Evolutionary conservation across 2,329 filamentous ascomycete species (phyloP), one percentile per base, ranked within the genome.

Genomic region (Rugonectria rugulosa): DNA sequence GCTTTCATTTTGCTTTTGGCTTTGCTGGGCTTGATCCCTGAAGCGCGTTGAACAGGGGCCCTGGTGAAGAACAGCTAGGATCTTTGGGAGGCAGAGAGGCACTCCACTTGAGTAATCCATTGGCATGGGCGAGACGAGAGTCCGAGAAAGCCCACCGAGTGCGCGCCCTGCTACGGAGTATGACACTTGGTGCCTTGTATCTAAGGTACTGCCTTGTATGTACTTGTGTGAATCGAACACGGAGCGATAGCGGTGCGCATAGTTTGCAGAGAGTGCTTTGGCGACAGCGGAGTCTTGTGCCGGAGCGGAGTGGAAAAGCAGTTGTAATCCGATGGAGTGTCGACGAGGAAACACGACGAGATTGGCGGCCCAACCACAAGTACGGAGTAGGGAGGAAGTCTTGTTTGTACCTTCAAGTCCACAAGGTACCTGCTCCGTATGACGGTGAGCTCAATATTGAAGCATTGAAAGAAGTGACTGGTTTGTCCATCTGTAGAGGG

Each of bases 301-400:
- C 40, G 38, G 48, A 46, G 49, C 20, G 42, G 49, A 41, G 34
- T 26, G 24, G 41, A 32, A 11, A n/a, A 20, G 31, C 14, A 34
- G 32, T 15, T 15, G 6, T 15, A n/a, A 15, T 31, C n/a, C n/a
- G n/a, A n/a, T 44, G 38, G 40, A 51, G 36, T 32, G 41, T 41
- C 48, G 23, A 40, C 40, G 31, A 43, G 38, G 43, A 51, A 21
- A 17, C 10, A 40, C 5, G 43, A 37, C n/a, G 43, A 47, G 43
- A 53, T 40, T 34, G 20, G 36, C 52, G 31, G 52, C 51, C 52
- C 44, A 54, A 48, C 52, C 52, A 48, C 53, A 20, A 41, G 32
- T 45, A 34, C 32, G 38, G 48, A 26, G 24, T 29, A n/a, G n/a
- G n/a, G n/a, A n/a, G n/a, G n/a, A n/a, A n/a, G n/a, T n/a, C n/a